Conservation (phyloP, 805 yeast species). For the Myxozyma udenii region DNA sequence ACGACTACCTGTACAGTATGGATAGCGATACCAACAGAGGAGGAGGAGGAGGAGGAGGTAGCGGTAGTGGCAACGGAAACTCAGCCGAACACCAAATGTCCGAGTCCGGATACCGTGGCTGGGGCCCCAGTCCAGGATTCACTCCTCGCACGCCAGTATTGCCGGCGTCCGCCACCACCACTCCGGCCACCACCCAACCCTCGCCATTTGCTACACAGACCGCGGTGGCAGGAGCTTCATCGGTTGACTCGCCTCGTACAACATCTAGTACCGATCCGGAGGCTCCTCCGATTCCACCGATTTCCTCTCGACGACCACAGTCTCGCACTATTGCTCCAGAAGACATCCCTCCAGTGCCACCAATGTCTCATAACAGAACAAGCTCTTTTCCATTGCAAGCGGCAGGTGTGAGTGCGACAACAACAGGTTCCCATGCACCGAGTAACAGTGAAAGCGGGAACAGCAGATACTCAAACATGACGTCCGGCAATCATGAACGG, state of each 20-base stretch:
- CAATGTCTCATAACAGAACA: not conserved
- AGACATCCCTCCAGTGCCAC: not conserved
- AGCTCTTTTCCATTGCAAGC: not conserved
- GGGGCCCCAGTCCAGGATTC: slow-evolving; percentile 17
- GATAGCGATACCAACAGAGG: slow-evolving; percentile 3
- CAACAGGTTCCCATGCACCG: not conserved
- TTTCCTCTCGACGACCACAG: slow-evolving; percentile 15
- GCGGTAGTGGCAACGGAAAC: too few species aligned
- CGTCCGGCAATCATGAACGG: too few species aligned
- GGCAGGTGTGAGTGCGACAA: not conserved
- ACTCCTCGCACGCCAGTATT: not conserved
- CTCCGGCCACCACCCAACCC: not conserved
- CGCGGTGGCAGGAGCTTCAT: not conserved
- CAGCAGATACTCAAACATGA: not conserved
- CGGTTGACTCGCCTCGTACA: not conserved
- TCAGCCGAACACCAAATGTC: too few species aligned
- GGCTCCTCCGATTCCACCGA: slow-evolving; percentile 22
- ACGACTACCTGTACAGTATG: slow-evolving; percentile 20
- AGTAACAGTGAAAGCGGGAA: not conserved
- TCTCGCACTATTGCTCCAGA: slow-evolving; percentile 1
- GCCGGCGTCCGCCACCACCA: not conserved
- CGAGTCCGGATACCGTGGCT: slow-evolving; percentile 24
- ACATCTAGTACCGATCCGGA: too few species aligned
- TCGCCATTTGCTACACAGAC: not conserved
- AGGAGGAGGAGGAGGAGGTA: slow-evolving; percentile 7